A percentile compares a stretch with the other conserved stretches of the same genome.
Conservation (phyloP, 2,329 filamentous ascomycete genomes). For the Ophioceras dolichostomum region DNA sequence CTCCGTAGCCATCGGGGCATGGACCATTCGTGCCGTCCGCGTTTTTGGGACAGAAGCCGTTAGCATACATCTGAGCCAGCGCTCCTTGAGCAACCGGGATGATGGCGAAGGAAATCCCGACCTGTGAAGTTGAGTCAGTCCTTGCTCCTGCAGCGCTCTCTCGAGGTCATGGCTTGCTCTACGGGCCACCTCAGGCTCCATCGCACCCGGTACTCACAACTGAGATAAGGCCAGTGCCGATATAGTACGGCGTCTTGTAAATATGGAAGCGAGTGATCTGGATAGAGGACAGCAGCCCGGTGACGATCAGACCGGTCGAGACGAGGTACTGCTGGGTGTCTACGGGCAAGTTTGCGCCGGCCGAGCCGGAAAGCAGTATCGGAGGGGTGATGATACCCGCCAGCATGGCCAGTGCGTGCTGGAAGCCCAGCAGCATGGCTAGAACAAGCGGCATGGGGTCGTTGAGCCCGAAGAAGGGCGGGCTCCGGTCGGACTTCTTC, state of each 20-base stretch:
- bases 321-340: constrained; percentile 64
- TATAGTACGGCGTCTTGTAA: constrained; percentile 55
- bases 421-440: constrained; percentile 62
- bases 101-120: constrained; percentile 67
- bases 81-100: constrained; percentile 63
- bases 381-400: constrained; percentile 68
- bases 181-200: too few relatives aligned
- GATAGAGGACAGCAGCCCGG: constrained; percentile 59
- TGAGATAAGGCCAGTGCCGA: constrained; percentile 57
- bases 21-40: constrained; percentile 54
- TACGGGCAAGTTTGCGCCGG: constrained; percentile 49
- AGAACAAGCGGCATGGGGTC: constrained; percentile 66
- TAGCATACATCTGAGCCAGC: constrained; percentile 65
- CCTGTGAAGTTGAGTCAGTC: too few relatives aligned
- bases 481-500: constrained; percentile 41
- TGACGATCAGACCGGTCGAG: constrained; percentile 67
- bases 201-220: too few relatives aligned
- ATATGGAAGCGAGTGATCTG: constrained; percentile 72
- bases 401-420: constrained; percentile 69
- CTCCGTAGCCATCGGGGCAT: constrained; percentile 67
- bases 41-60: constrained; percentile 51
- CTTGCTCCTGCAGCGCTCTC: too few relatives aligned
- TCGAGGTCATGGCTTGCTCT: too few relatives aligned
- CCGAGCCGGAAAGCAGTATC: constrained; percentile 52
- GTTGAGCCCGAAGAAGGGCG: constrained; percentile 76